phyloP scores from a whole-genome alignment of 75 land plant species.

The Larix kaempferi region DNA sequence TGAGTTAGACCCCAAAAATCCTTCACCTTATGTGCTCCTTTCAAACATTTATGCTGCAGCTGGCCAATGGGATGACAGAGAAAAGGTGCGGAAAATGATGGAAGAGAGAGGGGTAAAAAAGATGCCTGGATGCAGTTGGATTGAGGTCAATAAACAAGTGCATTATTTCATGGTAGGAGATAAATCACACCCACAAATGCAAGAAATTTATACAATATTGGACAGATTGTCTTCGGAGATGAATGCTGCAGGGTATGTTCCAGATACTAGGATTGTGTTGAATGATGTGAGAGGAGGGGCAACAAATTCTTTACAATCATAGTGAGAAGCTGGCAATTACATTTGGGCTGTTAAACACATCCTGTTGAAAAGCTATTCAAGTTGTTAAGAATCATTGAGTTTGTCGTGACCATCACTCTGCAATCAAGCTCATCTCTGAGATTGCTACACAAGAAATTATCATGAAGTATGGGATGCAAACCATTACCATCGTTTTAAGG shows the following conservation, averaged over 20 bases:
- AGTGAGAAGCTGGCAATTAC: conserved; percentile 17
- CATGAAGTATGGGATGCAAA: conserved; percentile 7
- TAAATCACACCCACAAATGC: background rate
- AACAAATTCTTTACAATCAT: conserved; percentile 1
- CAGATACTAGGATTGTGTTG: background rate
- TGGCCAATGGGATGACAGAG: conserved; percentile 9
- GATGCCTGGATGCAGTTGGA: conserved; percentile 49
- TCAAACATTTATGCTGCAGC: conserved; percentile 18
- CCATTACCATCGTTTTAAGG: conserved; percentile 9
- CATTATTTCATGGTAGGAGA: conserved; percentile 6
- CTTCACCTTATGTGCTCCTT: conserved; percentile 7
- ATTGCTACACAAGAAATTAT: background rate
- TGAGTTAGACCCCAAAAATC: background rate
- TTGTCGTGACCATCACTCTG: conserved; percentile 5
- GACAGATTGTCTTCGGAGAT: conserved; percentile 3
- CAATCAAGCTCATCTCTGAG: conserved; percentile 11
- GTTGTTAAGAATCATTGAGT: conserved; percentile 5
- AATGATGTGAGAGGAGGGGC: background rate
- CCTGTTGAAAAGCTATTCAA: background rate
- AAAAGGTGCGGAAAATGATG: conserved; percentile 11
- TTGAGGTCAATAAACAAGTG: conserved; percentile 22
- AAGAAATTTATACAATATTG: background rate
- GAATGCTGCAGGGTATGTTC: background rate
- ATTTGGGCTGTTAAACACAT: conserved; percentile 8
- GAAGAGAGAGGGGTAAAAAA: conserved; percentile 16